Evolutionary conservation across 1,284 basidiomycete genomes (phyloP).

Genomic region (Irpex sp.): DNA sequence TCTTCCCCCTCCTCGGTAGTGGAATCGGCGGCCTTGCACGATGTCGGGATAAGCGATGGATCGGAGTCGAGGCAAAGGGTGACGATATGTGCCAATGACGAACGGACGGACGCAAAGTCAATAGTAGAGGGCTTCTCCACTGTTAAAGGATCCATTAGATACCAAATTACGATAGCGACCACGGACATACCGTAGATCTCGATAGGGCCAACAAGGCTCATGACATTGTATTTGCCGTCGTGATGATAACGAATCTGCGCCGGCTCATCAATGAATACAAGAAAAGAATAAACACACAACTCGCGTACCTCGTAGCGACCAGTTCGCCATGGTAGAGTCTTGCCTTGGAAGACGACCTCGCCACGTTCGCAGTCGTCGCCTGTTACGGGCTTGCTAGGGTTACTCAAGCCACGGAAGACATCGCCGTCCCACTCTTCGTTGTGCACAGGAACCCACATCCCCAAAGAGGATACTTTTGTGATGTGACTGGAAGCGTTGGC

Average conservation of each 20-base stretch:
- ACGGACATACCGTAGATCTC: slow-evolving; percentile 78
- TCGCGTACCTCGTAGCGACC: slow-evolving; percentile 83
- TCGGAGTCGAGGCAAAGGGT: slow-evolving; percentile 86
- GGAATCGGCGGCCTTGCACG: slow-evolving; percentile 41
- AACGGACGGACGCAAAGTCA: slow-evolving; percentile 62
- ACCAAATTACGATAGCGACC: not conserved
- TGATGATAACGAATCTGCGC: slow-evolving; percentile 79
- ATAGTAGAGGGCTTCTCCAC: slow-evolving; percentile 65
- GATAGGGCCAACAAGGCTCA: slow-evolving; percentile 79
- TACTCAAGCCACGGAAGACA: slow-evolving; percentile 53
- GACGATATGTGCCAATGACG: slow-evolving; percentile 73
- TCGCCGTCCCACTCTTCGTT: slow-evolving; percentile 94
- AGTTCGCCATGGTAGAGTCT: slow-evolving; percentile 81
- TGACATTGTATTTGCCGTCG: slow-evolving; percentile 95
- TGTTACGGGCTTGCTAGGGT: slow-evolving; percentile 27
- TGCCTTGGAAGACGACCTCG: slow-evolving; percentile 71
- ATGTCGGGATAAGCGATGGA: slow-evolving; percentile 75
- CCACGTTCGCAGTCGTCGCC: slow-evolving; percentile 53
- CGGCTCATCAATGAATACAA: not conserved
- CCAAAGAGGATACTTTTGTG: slow-evolving; percentile 84
- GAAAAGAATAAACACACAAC: slow-evolving; percentile 1
- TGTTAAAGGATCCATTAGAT: slow-evolving; percentile 27
- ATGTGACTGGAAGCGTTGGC: slow-evolving; percentile 81
- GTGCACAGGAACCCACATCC: slow-evolving; percentile 92
- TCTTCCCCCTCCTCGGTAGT: slow-evolving; percentile 26